phyloP scores from a whole-genome alignment of 139 green algal species.

The Marvania coccoides region DNA sequence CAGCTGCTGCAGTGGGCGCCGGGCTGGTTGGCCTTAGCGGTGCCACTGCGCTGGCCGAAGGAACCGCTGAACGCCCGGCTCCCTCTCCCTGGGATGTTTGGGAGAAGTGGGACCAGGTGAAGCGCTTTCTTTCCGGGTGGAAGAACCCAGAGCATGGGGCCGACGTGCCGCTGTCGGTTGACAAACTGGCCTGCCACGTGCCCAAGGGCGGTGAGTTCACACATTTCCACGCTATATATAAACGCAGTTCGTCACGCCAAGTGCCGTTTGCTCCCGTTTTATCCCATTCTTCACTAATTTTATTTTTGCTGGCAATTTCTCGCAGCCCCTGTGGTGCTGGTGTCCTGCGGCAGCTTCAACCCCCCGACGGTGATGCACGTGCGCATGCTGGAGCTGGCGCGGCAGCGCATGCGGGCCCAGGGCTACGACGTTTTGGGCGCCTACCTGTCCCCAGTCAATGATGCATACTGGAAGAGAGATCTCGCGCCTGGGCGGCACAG shows the following conservation, averaged over 20 bases:
- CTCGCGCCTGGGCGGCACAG: conserved; percentile 51
- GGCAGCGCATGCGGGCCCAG: conserved; percentile 7
- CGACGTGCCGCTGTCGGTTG: conserved; percentile 8
- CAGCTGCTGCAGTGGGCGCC: too few species aligned
- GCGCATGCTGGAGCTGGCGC: conserved; percentile 76
- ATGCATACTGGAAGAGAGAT: conserved; percentile 66
- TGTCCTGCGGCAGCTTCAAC: conserved; percentile 85
- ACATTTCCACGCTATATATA: background rate
- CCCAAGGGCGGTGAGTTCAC: background rate
- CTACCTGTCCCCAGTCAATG: conserved; percentile 74
- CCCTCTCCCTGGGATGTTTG: conserved; percentile 1
- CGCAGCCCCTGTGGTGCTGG: conserved; percentile 51
- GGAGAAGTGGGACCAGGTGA: conserved; percentile 5
- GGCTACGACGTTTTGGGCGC: conserved; percentile 63
- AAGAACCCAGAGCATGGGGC: background rate
- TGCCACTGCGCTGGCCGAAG: too few species aligned
- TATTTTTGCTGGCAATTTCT: background rate
- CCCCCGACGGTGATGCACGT: conserved; percentile 76
- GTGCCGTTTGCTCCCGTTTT: background rate
- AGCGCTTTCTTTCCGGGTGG: conserved; percentile 7
- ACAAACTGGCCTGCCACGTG: conserved; percentile 35
- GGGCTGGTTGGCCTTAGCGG: too few species aligned
- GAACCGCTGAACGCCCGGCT: too few species aligned
- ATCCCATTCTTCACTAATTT: background rate
- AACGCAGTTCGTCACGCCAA: background rate